A percentile compares a stretch with the other conserved stretches of the same genome.
Evolutionary conservation across 257 asterid species (phyloP).

Genomic region (Capsicum chinense): DNA sequence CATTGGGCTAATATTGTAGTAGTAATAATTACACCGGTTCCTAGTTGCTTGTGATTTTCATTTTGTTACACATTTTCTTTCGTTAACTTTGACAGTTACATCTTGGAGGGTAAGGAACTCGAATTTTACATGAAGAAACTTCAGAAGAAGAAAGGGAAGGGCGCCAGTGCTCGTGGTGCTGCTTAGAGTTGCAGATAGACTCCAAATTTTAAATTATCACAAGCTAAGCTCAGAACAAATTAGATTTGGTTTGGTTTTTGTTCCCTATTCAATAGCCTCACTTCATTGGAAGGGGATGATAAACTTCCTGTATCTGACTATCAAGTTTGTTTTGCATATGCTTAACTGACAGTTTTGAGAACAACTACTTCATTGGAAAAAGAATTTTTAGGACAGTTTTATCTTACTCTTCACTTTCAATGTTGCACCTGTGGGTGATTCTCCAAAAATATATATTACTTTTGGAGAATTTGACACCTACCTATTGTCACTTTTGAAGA

Average conservation of each 20-base stretch:
- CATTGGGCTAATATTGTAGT: too few relatives aligned
- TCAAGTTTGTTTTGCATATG: constrained; percentile 17
- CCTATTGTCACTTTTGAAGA: too few relatives aligned
- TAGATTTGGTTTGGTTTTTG: constrained; percentile 1
- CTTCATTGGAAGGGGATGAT: constrained; percentile 20
- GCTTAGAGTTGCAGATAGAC: constrained; percentile 24
- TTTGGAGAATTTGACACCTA: too few relatives aligned
- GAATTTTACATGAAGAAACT: constrained; percentile 33
- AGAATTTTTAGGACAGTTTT: background rate
- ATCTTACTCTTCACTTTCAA: background rate
- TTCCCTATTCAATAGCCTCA: background rate
- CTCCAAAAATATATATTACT: too few relatives aligned
- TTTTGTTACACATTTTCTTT: background rate
- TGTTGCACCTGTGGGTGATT: too few relatives aligned
- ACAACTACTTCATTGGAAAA: background rate
- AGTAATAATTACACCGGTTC: background rate
- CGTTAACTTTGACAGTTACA: constrained; percentile 22
- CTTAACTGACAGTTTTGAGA: constrained; percentile 16
- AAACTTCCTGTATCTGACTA: background rate
- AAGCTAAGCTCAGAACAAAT: background rate
- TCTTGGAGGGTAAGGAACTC: constrained; percentile 34
- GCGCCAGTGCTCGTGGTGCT: background rate
- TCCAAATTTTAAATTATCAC: constrained; percentile 6
- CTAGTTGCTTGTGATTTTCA: background rate
- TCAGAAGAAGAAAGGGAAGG: constrained; percentile 36